Evolutionary conservation across 345 rosid genomes (phyloP).

Genomic region (Eucalyptus cloeziana): DNA sequence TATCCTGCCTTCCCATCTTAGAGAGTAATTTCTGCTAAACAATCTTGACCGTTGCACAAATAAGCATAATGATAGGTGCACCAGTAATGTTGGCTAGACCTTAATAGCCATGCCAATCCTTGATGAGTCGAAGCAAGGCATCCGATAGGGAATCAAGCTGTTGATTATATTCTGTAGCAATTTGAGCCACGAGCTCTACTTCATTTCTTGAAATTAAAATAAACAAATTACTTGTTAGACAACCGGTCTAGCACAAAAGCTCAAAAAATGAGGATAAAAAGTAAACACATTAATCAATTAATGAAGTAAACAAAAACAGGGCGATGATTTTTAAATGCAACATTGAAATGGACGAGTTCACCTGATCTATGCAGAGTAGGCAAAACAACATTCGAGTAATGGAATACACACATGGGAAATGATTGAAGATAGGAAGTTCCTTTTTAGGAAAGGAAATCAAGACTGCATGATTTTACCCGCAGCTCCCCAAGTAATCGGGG

Average conservation of each 20-base stretch:
- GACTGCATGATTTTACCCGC: neutral
- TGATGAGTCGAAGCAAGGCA: neutral
- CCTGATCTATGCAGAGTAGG: rapidly evolving
- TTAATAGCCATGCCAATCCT: neutral
- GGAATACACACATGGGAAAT: neutral
- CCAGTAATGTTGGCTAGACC: neutral
- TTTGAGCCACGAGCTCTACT: neutral
- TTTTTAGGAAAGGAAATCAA: neutral
- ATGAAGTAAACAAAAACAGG: neutral
- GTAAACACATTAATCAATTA: neutral
- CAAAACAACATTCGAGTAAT: neutral
- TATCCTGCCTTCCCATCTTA: neutral
- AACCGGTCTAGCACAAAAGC: neutral
- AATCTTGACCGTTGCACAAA: neutral
- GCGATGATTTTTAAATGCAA: neutral
- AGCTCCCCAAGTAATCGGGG: neutral
- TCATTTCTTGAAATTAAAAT: neutral
- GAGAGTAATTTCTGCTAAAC: neutral
- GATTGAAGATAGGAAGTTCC: neutral
- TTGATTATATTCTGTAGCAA: neutral
- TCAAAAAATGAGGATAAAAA: neutral
- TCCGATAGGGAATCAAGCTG: neutral
- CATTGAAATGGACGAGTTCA: neutral
- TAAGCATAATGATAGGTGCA: neutral
- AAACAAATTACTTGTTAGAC: too few relatives aligned